These are phyloP conservation scores for Candida sithepensis DNA, from an alignment of 805 yeast species.

Conservation along the genomic window DNA sequence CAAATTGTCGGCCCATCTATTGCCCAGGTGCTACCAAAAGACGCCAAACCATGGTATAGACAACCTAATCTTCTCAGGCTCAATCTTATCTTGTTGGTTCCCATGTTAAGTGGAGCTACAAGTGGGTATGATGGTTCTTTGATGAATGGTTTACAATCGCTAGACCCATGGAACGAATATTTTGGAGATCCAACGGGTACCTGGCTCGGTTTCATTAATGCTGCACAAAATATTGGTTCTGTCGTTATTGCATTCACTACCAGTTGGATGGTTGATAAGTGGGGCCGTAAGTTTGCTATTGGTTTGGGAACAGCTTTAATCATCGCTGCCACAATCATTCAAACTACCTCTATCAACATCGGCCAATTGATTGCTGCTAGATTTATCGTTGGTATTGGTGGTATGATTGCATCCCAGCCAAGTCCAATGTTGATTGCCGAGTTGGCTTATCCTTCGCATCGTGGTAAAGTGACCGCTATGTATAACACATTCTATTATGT, in stretches of 20 bases:
- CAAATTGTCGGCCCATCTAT: conserved; percentile 19
- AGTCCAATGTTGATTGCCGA: conserved; percentile 51
- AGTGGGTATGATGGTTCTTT: conserved; percentile 41
- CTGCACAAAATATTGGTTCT: conserved; percentile 37
- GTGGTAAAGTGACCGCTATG: conserved; percentile 40
- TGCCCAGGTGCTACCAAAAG: conserved; percentile 18
- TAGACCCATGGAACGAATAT: conserved; percentile 33
- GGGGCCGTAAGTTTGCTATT: conserved; percentile 61
- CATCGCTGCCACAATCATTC: conserved; percentile 53
- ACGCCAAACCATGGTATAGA: conserved; percentile 32
- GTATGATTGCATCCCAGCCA: conserved; percentile 37
- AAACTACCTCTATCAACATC: conserved; percentile 36
- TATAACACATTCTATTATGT: conserved; percentile 46
- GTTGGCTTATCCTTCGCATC: conserved; percentile 44
- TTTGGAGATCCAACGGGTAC: conserved; percentile 33
- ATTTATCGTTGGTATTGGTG: conserved; percentile 47
- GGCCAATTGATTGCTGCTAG: conserved; percentile 41
- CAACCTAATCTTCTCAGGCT: conserved; percentile 38
- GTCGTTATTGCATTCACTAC: conserved; percentile 26
- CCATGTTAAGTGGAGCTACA: conserved; percentile 34
- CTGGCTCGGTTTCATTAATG: conserved; percentile 33
- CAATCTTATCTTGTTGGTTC: conserved; percentile 36
- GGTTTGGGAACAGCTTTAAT: conserved; percentile 49
- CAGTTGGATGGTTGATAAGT: conserved; percentile 38
- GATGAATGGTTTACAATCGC: conserved; percentile 44